Conservation (phyloP, 192 early-diverging fungal species). For the Geranomyces michiganensis region DNA sequence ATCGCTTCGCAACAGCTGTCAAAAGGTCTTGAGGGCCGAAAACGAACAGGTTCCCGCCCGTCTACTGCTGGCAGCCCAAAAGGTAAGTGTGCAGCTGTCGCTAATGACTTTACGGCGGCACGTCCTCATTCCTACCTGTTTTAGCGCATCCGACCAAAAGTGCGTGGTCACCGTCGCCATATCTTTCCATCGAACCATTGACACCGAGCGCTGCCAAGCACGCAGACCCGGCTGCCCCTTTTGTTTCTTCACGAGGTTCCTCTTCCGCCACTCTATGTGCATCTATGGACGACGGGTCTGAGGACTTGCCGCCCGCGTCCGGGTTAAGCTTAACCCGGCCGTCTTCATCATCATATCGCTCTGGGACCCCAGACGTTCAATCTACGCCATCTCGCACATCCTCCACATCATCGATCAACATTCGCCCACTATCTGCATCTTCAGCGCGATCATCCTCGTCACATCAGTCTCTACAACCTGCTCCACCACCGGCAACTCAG, state of each 20-base stretch:
- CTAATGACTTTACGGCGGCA: neutral
- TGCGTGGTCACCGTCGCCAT: conserved; percentile 39
- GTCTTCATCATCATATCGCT: neutral
- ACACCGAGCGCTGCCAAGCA: conserved; percentile 27
- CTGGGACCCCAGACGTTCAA: neutral
- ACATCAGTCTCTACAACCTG: neutral
- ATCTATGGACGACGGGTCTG: neutral
- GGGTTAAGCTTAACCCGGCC: too few species aligned
- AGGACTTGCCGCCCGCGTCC: neutral
- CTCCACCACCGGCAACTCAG: too few species aligned
- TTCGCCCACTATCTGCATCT: neutral
- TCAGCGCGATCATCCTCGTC: neutral
- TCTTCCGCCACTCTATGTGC: neutral
- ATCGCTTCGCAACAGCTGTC: neutral
- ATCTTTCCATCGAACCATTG: conserved; percentile 31
- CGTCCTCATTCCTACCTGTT: neutral
- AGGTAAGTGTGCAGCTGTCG: too few species aligned
- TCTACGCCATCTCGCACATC: conserved; percentile 5
- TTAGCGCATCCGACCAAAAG: conserved; percentile 10
- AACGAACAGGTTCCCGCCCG: conserved; percentile 1
- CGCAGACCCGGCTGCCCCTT: conserved; percentile 24
- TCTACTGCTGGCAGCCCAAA: neutral
- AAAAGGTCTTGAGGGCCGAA: neutral
- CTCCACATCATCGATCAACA: neutral
- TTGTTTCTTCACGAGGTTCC: neutral